phyloP scores from a whole-genome alignment of 441 rosid species.

The Monsonia emarginata region DNA sequence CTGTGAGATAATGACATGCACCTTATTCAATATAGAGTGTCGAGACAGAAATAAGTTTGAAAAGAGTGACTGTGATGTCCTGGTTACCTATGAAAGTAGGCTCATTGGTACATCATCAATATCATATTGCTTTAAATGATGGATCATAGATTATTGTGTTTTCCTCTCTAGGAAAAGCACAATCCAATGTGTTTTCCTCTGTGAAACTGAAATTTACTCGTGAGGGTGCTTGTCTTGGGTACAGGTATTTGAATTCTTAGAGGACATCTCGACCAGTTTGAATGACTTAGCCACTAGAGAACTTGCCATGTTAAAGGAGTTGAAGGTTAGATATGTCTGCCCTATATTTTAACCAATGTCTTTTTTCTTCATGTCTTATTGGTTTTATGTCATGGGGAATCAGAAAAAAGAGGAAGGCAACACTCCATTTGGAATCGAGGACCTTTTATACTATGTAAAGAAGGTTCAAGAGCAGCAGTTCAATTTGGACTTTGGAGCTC shows the following conservation, averaged over 20 bases:
- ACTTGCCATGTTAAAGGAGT: conserved; percentile 52
- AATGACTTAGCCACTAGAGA: conserved; percentile 63
- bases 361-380: conserved; percentile 17
- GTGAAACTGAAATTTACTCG: neutral
- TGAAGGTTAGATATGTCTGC: conserved; percentile 50
- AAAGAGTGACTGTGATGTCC: too few species aligned
- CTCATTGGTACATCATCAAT: too few species aligned
- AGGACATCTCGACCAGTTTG: conserved; percentile 72
- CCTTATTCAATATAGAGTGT: neutral
- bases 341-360: conserved; percentile 11
- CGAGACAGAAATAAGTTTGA: too few species aligned
- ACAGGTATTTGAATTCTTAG: conserved; percentile 82
- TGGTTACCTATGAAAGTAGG: too few species aligned
- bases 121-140: too few species aligned
- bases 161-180: neutral
- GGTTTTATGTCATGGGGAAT: conserved; percentile 21
- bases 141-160: neutral
- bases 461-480: conserved; percentile 69
- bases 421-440: conserved; percentile 72
- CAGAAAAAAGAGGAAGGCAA: conserved; percentile 92
- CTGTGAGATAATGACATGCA: neutral
- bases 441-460: conserved; percentile 67
- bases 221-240: conserved; percentile 9
- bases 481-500: conserved; percentile 68
- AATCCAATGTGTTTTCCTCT: neutral